Evolutionary conservation across 176 grass and related monocot genomes (phyloP), one percentile per base, ranked within the genome.

Genomic region (Elaeis guineensis): DNA sequence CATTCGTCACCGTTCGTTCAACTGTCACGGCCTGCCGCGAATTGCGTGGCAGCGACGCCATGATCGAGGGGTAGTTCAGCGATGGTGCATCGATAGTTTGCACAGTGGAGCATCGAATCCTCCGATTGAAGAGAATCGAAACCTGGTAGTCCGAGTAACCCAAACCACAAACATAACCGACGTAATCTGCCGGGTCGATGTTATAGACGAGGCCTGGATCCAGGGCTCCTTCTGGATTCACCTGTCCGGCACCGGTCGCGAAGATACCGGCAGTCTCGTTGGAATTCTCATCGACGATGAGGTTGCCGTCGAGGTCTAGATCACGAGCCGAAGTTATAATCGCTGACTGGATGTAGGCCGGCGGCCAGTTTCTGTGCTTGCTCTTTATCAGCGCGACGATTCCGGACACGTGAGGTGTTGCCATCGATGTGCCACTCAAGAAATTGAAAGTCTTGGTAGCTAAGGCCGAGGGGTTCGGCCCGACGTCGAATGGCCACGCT

Each of bases 191-290:
- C 17, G 32, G 65, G 28, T 30, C 4, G 52, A 84, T 16, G 74
- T 86, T 64, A 49, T 91, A 91, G 3, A 91, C 72, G 1, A 86
- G 79, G 6, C 87, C 87, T 0, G 87, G 87, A 51, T 86, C 68
- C 5, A 77, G 2, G 6, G 76, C 83, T 49, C 59, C 83, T 3
- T 22, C 21, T 2, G 75, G 72, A 57, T 60, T 25, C 1, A 83
- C 75, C 2, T 86, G 79, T 0, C 87, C 87, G 23, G 87, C 64
- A 48, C 87, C 87, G 59, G 69, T 16, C 1, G 83, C 14, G 48
- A 86, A 86, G 55, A 30, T 64, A 54, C 25, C 58, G 20, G 87
- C 83, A 0, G 2, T 32, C 18, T 18, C n/a, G 25, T 51, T 61
- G 72, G 65, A 35, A 19, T 19, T 54, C 50, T 91, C 67, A 64